A percentile compares a stretch with the other conserved stretches of the same genome.
These are phyloP conservation scores for Aristolochia fimbriata DNA, from an alignment of 164 flowering plant species.

Conservation along the genomic window DNA sequence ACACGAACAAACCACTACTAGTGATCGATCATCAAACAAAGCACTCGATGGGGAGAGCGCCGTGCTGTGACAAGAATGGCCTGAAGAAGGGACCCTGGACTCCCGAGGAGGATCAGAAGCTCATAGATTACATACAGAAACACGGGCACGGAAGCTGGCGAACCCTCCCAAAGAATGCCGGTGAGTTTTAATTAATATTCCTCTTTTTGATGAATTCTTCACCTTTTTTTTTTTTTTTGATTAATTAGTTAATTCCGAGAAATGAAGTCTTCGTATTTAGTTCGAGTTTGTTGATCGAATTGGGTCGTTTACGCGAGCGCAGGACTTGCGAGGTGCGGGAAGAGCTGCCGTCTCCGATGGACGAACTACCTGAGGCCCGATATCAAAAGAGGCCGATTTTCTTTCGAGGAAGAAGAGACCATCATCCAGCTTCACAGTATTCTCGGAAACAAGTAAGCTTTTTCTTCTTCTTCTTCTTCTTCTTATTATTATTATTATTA, in stretches of 20 bases:
- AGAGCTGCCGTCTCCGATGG: conserved; percentile 76
- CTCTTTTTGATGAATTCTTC: neutral
- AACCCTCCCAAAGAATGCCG: conserved; percentile 88
- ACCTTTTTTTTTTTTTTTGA: neutral
- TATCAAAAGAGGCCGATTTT: conserved; percentile 62
- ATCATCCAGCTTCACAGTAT: conserved; percentile 54
- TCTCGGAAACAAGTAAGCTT: conserved; percentile 59
- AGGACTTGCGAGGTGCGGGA: conserved; percentile 72
- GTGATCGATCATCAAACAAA: too few species aligned
- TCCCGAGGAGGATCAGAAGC: conserved; percentile 82
- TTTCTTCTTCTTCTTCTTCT: neutral
- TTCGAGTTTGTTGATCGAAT: neutral
- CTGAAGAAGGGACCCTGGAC: conserved; percentile 95
- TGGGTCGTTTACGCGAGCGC: conserved; percentile 20
- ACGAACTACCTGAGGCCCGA: conserved; percentile 68
- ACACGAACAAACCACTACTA: neutral
- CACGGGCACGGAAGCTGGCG: conserved; percentile 92
- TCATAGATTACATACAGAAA: conserved; percentile 63
- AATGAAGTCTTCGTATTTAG: too few species aligned
- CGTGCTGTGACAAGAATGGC: conserved; percentile 86
- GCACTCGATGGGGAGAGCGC: conserved; percentile 77
- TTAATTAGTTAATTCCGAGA: neutral
- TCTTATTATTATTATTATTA: too few species aligned
- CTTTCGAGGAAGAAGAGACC: conserved; percentile 64
- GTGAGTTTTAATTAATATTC: conserved; percentile 13